Evolutionary conservation across 2,329 filamentous ascomycete genomes (phyloP), one percentile per base, ranked within the genome.

Genomic region (Phyllosticta ampelicida): DNA sequence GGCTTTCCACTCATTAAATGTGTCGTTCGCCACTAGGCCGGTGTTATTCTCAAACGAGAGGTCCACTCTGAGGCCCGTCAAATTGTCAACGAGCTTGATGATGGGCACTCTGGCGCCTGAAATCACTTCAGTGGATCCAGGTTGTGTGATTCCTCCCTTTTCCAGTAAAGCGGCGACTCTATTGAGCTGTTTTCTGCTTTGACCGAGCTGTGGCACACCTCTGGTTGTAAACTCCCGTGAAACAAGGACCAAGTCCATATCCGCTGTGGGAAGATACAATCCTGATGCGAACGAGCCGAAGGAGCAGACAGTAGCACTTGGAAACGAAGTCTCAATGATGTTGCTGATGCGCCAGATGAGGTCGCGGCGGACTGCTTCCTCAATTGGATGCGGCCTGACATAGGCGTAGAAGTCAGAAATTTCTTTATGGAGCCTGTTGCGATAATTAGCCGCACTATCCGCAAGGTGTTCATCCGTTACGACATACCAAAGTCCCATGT

Each of bases 241-340:
- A 54, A 91, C 82, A 55, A 94, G 80, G 2, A 96, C 94, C 53
- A 99, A 78, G 69, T 99, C 94, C 85, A 99, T 95, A 68, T 99
- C 94, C 16, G 89, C 90, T 1, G 87, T 85, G 6, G 86, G 86
- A 9, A 89, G 76, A 67, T 88, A 89, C 6, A 82, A 66, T 9
- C 88, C 90, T 2, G 90, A 90, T 64, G 90, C 91, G 72, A 91
- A 99, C 0, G 94, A 97, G n/a, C 94, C 94, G 69, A 99, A 99
- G 9, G 86, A 79, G 30, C 81, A 77, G 8, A 96, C 76, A 53
- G 85, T 78, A 10, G 85, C 83, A 52, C 83, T 81, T 11, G 76
- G 72, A 65, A 84, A 86, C 53, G 76, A 75, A 13, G 70, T 76
- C 60, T 77, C 29, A 19, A 49, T 5, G 13, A 20, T 44, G 56